Conservation (phyloP, 306 rosid species). For the Gleditsia sinensis region DNA sequence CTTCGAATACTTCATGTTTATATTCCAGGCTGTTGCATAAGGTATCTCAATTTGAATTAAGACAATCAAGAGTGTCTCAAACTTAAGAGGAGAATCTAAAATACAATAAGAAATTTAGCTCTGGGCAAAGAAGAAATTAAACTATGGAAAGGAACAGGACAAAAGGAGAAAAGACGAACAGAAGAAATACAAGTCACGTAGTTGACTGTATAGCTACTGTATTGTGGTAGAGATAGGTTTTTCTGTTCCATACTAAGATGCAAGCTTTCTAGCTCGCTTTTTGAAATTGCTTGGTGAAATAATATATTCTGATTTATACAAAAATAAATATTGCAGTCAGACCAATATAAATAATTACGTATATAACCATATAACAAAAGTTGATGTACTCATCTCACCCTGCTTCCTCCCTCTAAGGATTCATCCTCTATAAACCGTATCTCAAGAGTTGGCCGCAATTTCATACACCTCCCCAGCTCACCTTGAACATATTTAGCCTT, state of each 20-base stretch:
- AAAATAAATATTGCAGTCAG: background rate
- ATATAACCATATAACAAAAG: background rate
- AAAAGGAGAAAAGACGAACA: background rate
- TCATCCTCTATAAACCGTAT: slow-evolving; percentile 90
- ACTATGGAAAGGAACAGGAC: slow-evolving; percentile 1
- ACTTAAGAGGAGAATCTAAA: background rate
- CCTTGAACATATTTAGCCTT: slow-evolving; percentile 88
- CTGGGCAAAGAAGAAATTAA: background rate
- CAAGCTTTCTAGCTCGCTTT: background rate
- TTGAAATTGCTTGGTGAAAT: background rate
- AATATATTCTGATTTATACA: background rate
- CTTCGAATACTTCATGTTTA: background rate
- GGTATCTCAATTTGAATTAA: background rate
- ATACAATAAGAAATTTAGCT: background rate
- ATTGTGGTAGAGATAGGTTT: too few species aligned
- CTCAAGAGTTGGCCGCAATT: slow-evolving; percentile 88
- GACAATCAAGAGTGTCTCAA: background rate
- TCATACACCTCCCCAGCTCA: slow-evolving; percentile 84
- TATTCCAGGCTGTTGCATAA: background rate
- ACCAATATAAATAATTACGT: background rate
- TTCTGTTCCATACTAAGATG: background rate
- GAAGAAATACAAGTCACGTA: background rate
- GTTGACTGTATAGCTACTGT: background rate
- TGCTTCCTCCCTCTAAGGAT: slow-evolving; percentile 91
- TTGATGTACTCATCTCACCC: slow-evolving; percentile 51